A percentile compares a stretch with the other conserved stretches of the same genome.
phyloP scores from a whole-genome alignment of 345 rosid genomes.

The Cardiospermum halicacabum region DNA sequence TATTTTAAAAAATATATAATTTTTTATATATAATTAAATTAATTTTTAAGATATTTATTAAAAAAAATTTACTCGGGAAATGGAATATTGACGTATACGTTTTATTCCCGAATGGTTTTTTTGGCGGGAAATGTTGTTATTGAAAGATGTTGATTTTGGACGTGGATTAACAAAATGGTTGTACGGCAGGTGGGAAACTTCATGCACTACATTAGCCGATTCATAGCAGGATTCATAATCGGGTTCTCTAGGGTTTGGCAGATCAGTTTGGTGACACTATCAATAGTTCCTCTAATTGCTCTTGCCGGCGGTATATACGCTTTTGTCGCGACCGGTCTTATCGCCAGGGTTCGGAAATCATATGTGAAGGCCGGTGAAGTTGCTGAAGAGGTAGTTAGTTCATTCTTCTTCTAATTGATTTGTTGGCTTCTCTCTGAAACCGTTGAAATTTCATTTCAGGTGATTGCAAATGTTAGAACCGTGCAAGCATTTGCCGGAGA shows the following conservation, averaged over 20 bases:
- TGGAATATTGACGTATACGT: no score
- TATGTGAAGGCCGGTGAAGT: constrained; percentile 94
- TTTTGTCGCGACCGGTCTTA: constrained; percentile 70
- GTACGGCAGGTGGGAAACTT: constrained; percentile 96
- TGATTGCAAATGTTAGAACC: constrained; percentile 91
- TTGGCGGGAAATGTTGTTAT: no score
- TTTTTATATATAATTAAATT: no score
- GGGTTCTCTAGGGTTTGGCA: constrained; percentile 95
- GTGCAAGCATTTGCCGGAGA: constrained; percentile 97
- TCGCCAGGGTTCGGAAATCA: constrained; percentile 72
- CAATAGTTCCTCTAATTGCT: constrained; percentile 91
- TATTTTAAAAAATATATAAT: no score
- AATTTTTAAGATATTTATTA: no score
- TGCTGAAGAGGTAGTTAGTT: constrained; percentile 79
- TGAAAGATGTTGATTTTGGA: no score
- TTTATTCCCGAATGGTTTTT: no score
- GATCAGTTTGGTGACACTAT: constrained; percentile 86
- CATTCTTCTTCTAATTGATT: background rate
- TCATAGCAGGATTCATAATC: constrained; percentile 72
- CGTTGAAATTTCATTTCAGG: constrained; percentile 38
- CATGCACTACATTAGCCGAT: constrained; percentile 90
- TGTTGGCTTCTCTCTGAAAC: background rate
- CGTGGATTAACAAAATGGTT: no score
- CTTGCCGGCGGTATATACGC: constrained; percentile 92
- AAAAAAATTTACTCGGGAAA: no score